Evolutionary conservation across 1,139 yeast species (phyloP).

Genomic region (Sugiyamaella grinbergsii): DNA sequence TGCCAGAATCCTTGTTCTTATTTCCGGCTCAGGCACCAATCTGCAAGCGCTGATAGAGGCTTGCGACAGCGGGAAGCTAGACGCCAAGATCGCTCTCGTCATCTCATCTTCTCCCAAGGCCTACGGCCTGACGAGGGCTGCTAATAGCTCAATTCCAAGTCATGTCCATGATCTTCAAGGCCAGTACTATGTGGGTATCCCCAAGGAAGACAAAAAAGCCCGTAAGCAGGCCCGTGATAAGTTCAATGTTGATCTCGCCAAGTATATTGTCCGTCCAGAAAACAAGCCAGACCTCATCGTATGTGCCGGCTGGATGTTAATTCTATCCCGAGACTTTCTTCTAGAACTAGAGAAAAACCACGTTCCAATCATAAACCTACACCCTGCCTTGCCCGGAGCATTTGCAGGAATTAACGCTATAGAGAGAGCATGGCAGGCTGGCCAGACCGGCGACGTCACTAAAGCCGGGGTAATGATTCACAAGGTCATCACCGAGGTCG

Average conservation of each 20-base stretch:
- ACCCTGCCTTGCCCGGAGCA: slow-evolving; percentile 96
- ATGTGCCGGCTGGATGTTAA: slow-evolving; percentile 99
- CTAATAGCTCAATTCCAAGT: slow-evolving; percentile 65
- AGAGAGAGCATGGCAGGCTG: slow-evolving; percentile 94
- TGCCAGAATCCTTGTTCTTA: slow-evolving; percentile 63
- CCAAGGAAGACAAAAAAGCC: slow-evolving; percentile 60
- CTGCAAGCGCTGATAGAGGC: slow-evolving; percentile 92
- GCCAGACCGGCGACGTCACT: slow-evolving; percentile 72
- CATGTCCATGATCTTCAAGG: slow-evolving; percentile 66
- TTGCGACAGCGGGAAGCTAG: slow-evolving; percentile 47
- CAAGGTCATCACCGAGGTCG: slow-evolving; percentile 91
- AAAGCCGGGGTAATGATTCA: slow-evolving; percentile 98
- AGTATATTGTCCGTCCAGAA: slow-evolving; percentile 51
- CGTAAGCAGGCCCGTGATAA: slow-evolving; percentile 63
- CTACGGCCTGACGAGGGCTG: slow-evolving; percentile 80
- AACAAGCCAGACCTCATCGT: slow-evolving; percentile 77
- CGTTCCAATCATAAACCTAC: slow-evolving; percentile 83
- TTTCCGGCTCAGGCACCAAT: slow-evolving; percentile 94
- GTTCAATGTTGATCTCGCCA: slow-evolving; percentile 79
- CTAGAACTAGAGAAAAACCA: slow-evolving; percentile 57
- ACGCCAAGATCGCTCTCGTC: slow-evolving; percentile 68
- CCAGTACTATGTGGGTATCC: slow-evolving; percentile 69
- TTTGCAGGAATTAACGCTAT: slow-evolving; percentile 98
- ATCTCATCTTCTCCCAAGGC: slow-evolving; percentile 83
- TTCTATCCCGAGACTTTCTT: slow-evolving; percentile 75